Base-by-base conservation (phyloP, 495 filamentous ascomycete genomes). In the Penicillium nucicola region DNA sequence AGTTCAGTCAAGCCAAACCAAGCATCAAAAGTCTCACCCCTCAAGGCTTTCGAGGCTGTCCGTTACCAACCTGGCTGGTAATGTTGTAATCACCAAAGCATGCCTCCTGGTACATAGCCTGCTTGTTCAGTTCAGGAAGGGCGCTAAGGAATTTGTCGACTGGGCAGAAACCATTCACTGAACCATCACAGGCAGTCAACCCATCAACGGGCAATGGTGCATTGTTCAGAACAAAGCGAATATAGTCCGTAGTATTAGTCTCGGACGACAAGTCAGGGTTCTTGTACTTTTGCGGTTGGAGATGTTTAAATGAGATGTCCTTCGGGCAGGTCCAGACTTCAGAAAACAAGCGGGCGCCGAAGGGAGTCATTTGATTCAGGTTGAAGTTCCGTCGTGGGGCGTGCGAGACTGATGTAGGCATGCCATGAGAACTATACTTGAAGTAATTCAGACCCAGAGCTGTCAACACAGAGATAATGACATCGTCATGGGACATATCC, bases 261-360 rank as follows among this genome's bases (percentile, higher is more conserved):
- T 47, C 39, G 3, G 52, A 42, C 0, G 56, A 50, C 5, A 68
- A 45, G 48, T 61, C 52, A 0, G 65, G 65, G 50, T 66, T 68
- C 36, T 52, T 53, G 49, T 68, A 68, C 15, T 58, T 45, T 13
- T 58, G 55, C 4, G 53, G 47, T 30, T 56, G 51, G 5, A 68
- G 49, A 14, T 50, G 28, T 11, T 62, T 35, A n/a, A 68, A 57
- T 8, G 45, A 45, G 11, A 43, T 31, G 13, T 58, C 40, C 11
- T 38, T 35, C 2, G 65, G 62, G 34, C 65, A 68, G 2, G 60
- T 66, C 65, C 65, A 68, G 48, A 87, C 62, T 55, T 87, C 84
- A 25, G 84, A 84, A 60, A 82, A 76, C 1, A 87, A 62, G 10
- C 82, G 69, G 0, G 80, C 80, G 8, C 73, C 83, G 50, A 85